These are phyloP conservation scores for Aspergillus melleus DNA, from an alignment of 2,329 filamentous ascomycete genomes.

Conservation along the genomic window DNA sequence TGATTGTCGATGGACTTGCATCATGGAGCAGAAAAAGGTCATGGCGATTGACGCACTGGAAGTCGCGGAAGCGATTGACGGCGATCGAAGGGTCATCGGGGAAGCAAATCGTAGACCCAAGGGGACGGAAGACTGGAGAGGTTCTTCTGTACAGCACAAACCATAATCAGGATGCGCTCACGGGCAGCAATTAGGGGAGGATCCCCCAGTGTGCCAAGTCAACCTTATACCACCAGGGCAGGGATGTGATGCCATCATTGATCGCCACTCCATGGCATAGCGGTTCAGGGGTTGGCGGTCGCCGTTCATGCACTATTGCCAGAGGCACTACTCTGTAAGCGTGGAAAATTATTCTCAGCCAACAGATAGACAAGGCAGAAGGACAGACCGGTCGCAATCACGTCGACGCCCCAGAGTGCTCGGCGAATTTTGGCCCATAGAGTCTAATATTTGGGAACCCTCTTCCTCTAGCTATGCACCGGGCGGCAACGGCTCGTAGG, in stretches of 20 bases:
- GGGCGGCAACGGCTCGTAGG: constrained; percentile 21
- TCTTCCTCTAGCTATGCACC: constrained; percentile 1
- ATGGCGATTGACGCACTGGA: constrained; percentile 5
- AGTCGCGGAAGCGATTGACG: background rate
- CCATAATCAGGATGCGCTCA: background rate
- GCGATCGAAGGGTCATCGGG: background rate
- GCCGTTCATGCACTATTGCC: background rate
- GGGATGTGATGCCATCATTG: constrained; percentile 8
- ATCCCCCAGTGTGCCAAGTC: constrained; percentile 1
- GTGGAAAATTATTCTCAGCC: background rate
- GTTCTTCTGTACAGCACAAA: background rate
- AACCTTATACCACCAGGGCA: constrained; percentile 10
- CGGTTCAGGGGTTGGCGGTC: constrained; percentile 2
- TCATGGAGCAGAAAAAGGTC: background rate
- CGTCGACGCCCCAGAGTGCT: constrained; percentile 1
- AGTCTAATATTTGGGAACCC: constrained; percentile 26
- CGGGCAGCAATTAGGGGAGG: constrained; percentile 1
- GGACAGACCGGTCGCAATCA: background rate
- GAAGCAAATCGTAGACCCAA: constrained; percentile 2
- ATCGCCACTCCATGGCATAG: background rate
- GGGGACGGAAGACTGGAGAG: constrained; percentile 1
- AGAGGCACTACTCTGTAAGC: background rate
- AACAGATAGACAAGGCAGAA: background rate
- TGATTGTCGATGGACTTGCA: constrained; percentile 5
- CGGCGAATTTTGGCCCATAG: constrained; percentile 13